Base-by-base conservation (phyloP, 2,329 filamentous ascomycete species). In the Scleromitrula shiraiana region DNA sequence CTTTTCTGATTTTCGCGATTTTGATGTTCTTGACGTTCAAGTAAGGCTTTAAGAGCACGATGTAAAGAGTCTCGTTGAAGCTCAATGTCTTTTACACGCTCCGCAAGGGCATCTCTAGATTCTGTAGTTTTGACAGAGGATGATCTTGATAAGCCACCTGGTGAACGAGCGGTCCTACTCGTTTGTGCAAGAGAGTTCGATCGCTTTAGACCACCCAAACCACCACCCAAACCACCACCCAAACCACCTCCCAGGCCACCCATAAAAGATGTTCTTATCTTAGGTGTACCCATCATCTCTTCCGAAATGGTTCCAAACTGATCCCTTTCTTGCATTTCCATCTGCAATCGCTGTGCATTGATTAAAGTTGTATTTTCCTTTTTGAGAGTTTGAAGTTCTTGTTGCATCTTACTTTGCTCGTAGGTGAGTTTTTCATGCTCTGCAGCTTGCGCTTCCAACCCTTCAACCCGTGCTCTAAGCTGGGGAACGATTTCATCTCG, bases 51-150 rank as follows among this genome's bases (percentile, higher is more conserved):
- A 45, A 98, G 72, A 6, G 93, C 88, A 51, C 78, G 80, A 69
- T 97, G 93, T 6, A 98, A 74, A 1, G 91, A 90, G 66, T 98
- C 91, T 39, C 93, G 80, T 68, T 98, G 93, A 36, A 88, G 82
- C 67, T 97, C 91, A 9, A 96, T 83, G 56, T 97, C 91, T 66
- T 95, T 95, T 15, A 95, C 74, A 24, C 86, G 78, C 56, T 95
- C 89, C 2, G 82, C 79, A 14, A 90, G 67, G 9, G 78, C 76
- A 46, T 91, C 86, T 46, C 81, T 75, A 77, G 50, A 60, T 66
- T 65, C 62, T 71, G 71, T 35, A 69, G 59, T 64, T 45, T 62
- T 64, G 7, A 73, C 66, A 0, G 74, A 76, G 41, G 70, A 67
- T 7, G 83, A 83, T 52, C 84, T 72, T 7, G 78, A 76, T 29